Evolutionary conservation across 176 grass and related monocot genomes (phyloP).

Genomic region (Saccharum officinarum): DNA sequence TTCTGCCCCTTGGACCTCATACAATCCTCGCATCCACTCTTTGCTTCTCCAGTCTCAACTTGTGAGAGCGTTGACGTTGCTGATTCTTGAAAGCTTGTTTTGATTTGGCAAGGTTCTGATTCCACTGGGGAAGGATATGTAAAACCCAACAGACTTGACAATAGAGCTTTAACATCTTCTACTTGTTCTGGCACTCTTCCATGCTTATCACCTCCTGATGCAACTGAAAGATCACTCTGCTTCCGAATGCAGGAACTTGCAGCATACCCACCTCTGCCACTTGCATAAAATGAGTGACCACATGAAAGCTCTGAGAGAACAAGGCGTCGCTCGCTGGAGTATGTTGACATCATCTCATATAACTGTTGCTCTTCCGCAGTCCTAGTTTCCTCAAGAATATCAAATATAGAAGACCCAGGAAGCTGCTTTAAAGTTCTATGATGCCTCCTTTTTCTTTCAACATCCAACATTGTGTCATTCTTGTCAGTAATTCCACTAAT

Average conservation of each 20-base stretch:
- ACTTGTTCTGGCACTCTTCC: constrained; percentile 61
- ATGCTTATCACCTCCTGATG: constrained; percentile 49
- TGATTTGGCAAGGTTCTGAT: constrained; percentile 46
- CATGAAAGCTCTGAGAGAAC: constrained; percentile 68
- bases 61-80: constrained; percentile 56
- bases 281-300: constrained; percentile 47
- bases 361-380: constrained; percentile 54
- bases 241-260: constrained; percentile 54
- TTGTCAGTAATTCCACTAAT: constrained; percentile 86
- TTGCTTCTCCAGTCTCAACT: constrained; percentile 62
- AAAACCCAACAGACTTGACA: constrained; percentile 74
- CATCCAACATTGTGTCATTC: constrained; percentile 62
- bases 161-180: constrained; percentile 64
- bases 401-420: constrained; percentile 68
- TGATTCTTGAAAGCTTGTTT: constrained; percentile 62
- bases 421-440: constrained; percentile 90
- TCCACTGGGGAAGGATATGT: constrained; percentile 52
- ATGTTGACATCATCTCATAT: constrained; percentile 62
- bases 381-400: constrained; percentile 80
- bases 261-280: constrained; percentile 35
- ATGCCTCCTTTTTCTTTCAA: constrained; percentile 82
- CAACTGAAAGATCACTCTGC: constrained; percentile 37
- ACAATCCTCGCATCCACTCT: constrained; percentile 85
- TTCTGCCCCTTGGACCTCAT: constrained; percentile 71
- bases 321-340: constrained; percentile 91